phyloP scores from a whole-genome alignment of 768 basidiomycete species.

The Mycena alexandri region DNA sequence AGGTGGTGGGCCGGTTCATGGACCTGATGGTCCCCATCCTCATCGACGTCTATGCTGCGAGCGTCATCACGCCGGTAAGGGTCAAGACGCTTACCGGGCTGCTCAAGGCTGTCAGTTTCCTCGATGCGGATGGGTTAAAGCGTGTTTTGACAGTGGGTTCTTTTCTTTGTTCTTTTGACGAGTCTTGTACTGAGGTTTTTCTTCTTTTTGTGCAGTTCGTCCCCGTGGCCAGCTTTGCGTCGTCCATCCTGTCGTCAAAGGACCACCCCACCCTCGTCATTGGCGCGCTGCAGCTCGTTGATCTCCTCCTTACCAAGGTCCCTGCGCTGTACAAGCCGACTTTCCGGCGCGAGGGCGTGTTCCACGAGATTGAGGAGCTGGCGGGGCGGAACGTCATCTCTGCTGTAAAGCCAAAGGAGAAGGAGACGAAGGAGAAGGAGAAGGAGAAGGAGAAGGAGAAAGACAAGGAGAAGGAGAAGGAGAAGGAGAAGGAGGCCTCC shows the following conservation, averaged over 20 bases:
- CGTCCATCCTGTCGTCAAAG: conserved; percentile 91
- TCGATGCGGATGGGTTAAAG: conserved; percentile 81
- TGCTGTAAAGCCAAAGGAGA: conserved; percentile 54
- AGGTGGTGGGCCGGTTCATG: conserved; percentile 88
- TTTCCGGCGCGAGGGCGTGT: conserved; percentile 95
- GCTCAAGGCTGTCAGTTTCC: conserved; percentile 92
- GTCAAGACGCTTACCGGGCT: conserved; percentile 90
- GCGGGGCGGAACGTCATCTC: conserved; percentile 74
- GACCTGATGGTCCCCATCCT: conserved; percentile 91
- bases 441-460: conserved; percentile 34
- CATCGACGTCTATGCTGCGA: conserved; percentile 99
- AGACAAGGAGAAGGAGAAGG: conserved; percentile 45
- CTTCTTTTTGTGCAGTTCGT: conserved; percentile 72
- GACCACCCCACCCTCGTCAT: conserved; percentile 91
- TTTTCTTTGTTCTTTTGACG: conserved; percentile 9
- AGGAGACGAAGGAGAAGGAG: conserved; percentile 50
- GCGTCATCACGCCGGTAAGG: conserved; percentile 88
- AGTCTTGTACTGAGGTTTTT: conserved; percentile 19
- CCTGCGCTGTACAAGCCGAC: conserved; percentile 88
- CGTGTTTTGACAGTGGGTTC: conserved; percentile 79
- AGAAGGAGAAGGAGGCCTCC: conserved; percentile 33
- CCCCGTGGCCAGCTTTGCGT: conserved; percentile 94
- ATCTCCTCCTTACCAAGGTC: conserved; percentile 87
- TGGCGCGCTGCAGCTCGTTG: conserved; percentile 92
- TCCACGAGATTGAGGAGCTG: conserved; percentile 90